These are phyloP conservation scores for Pestalotiopsis sp. DNA, from an alignment of 2,329 filamentous ascomycete species.

Conservation along the genomic window DNA sequence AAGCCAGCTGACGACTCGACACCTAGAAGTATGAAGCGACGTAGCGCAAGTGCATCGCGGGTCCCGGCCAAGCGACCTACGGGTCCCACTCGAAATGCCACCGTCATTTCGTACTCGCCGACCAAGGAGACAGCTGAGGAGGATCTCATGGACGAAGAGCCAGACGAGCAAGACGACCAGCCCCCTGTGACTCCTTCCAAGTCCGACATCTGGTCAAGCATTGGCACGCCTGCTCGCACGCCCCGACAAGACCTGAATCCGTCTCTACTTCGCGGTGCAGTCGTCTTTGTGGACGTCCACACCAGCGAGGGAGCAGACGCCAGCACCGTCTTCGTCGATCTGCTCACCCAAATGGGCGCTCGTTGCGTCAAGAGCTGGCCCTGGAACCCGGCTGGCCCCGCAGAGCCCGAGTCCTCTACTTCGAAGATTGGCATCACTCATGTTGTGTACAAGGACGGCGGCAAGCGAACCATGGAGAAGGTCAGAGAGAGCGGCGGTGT, in stretches of 20 bases:
- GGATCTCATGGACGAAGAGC: constrained; percentile 26
- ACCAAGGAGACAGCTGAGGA: constrained; percentile 40
- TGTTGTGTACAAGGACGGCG: constrained; percentile 88
- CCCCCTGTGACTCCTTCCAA: constrained; percentile 48
- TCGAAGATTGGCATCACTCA: constrained; percentile 78
- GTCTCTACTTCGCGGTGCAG: constrained; percentile 66
- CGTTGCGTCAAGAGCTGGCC: constrained; percentile 75
- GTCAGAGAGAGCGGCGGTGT: constrained; percentile 71
- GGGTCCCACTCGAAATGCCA: constrained; percentile 48
- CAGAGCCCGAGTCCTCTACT: constrained; percentile 36
- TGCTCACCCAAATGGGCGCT: constrained; percentile 81
- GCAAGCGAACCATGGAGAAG: constrained; percentile 79
- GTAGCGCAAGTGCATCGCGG: constrained; percentile 53
- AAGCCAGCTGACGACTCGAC: constrained; percentile 67
- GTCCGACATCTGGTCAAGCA: constrained; percentile 54
- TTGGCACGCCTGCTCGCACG: constrained; percentile 59
- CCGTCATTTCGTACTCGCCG: constrained; percentile 58
- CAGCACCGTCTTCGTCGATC: constrained; percentile 77
- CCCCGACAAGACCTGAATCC: constrained; percentile 56
- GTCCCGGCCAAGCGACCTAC: constrained; percentile 45
- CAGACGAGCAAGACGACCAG: constrained; percentile 22
- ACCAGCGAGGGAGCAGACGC: constrained; percentile 81
- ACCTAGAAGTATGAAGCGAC: constrained; percentile 48
- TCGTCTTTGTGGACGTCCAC: constrained; percentile 83
- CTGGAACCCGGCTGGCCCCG: constrained; percentile 61